A percentile compares a stretch with the other conserved stretches of the same genome.
These are phyloP conservation scores for Pyrenula massariospora DNA, from an alignment of 495 filamentous ascomycete species.

Conservation along the genomic window DNA sequence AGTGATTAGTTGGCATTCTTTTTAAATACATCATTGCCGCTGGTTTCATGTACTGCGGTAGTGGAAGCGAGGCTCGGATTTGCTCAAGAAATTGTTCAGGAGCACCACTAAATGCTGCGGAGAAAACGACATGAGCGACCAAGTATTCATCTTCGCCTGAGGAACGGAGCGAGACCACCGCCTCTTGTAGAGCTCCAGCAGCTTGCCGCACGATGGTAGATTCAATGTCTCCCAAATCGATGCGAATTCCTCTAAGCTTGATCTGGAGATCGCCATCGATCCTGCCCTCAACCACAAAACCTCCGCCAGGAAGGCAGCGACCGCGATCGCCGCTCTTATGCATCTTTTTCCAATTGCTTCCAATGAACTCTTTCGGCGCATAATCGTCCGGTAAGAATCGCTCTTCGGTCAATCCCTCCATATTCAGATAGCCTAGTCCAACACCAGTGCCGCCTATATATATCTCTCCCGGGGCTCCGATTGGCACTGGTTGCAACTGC, in stretches of 20 bases:
- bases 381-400: conserved; percentile 15
- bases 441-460: conserved; percentile 22
- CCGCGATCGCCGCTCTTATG: conserved; percentile 31
- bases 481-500: conserved; percentile 11
- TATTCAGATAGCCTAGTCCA: conserved; percentile 21
- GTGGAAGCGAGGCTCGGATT: too few species aligned
- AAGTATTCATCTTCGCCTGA: conserved; percentile 7
- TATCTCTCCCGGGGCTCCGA: conserved; percentile 17
- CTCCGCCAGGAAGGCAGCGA: conserved; percentile 20
- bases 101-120: background rate
- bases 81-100: too few species aligned
- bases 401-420: conserved; percentile 3
- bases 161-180: conserved; percentile 14
- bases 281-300: conserved; percentile 23
- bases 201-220: conserved; percentile 13
- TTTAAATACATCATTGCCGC: too few species aligned
- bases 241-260: conserved; percentile 36
- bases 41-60: too few species aligned
- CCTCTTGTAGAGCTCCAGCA: conserved; percentile 8
- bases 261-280: conserved; percentile 32
- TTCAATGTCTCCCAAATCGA: conserved; percentile 42
- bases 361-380: background rate
- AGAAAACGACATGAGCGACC: conserved; percentile 14
- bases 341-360: conserved; percentile 19
- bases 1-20: too few species aligned